Base-by-base conservation (phyloP, 164 flowering plant genomes). In the Macadamia tetraphylla region DNA sequence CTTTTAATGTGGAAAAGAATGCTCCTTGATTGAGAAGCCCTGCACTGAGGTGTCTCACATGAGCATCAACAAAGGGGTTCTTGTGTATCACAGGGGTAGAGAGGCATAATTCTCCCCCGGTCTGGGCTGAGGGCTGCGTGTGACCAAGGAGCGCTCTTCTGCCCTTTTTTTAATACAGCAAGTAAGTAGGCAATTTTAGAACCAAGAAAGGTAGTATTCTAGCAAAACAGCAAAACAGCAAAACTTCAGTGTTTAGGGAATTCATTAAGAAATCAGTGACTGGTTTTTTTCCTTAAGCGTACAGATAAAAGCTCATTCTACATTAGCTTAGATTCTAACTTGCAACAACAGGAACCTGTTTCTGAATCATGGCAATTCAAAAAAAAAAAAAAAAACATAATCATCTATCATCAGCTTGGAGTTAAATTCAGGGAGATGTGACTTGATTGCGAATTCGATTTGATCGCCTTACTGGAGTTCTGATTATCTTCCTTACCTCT, bases 391-490 rank as follows among this genome's bases (percentile, higher is more conserved):
- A 51, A 10, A 10, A 9, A 15, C 13, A 23, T 23, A 23, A 55
- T 11, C 6, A 14, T n/a, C 70, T 18, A 29, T 23, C 14, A 17
- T n/a, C 31, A 56, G 14, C 18, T 18, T 30, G 11, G 30, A 15
- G 12, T 30, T 15, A 0, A 44, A 44, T 58, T 78, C 70, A 77
- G 60, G 79, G 75, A 62, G 82, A 77, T 63, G 6, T 51, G 55
- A 73, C 74, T 29, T 76, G 74, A 18, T 49, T 74, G 44, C 74
- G 79, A 51, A 81, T 55, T 57, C 83, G 68, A 64, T 68, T 77
- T 10, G 87, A 81, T 71, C 87, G 62, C 68, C 87, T 83, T n/a
- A 76, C 65, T 56, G 84, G 80, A 69, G 87, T 74, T 53, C 70
- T 62, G 58, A 59, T 30, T 49, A 8, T 63, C 67, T 63, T 64